These are phyloP conservation scores for Lepidium didymum DNA, from an alignment of 345 rosid genomes.

Conservation along the genomic window DNA sequence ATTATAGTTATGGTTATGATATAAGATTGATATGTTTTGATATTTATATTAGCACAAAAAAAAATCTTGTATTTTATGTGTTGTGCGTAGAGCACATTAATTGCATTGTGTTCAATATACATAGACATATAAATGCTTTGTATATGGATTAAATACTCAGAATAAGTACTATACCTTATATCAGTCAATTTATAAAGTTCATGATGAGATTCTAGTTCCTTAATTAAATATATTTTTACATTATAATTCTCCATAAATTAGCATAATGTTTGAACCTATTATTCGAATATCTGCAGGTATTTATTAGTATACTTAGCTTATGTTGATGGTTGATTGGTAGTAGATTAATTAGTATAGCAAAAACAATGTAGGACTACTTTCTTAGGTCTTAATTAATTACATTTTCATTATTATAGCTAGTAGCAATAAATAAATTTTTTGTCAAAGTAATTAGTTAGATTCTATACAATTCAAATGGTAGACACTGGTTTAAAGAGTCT, in stretches of 20 bases:
- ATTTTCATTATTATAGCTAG: background rate
- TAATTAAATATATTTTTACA: background rate
- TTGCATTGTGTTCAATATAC: constrained; percentile 18
- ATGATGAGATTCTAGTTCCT: constrained; percentile 9
- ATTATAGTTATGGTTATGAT: background rate
- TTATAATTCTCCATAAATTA: background rate
- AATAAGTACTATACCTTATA: constrained; percentile 1
- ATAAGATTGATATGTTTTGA: too few species aligned
- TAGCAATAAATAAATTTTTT: background rate
- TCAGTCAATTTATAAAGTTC: background rate
- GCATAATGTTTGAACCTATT: background rate
- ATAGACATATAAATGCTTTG: constrained; percentile 17
- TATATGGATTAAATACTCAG: constrained; percentile 15
- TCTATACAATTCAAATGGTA: background rate
- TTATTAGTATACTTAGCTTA: background rate
- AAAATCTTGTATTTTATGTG: background rate
- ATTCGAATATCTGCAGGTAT: background rate
- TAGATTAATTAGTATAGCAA: background rate
- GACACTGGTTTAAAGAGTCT: background rate
- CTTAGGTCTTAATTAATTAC: background rate
- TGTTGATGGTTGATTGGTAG: background rate
- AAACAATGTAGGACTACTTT: background rate
- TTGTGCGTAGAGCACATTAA: constrained; percentile 7
- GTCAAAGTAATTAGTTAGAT: background rate
- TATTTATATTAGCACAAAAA: too few species aligned